phyloP scores from a whole-genome alignment of 441 rosid species.

The Melastoma candidum region DNA sequence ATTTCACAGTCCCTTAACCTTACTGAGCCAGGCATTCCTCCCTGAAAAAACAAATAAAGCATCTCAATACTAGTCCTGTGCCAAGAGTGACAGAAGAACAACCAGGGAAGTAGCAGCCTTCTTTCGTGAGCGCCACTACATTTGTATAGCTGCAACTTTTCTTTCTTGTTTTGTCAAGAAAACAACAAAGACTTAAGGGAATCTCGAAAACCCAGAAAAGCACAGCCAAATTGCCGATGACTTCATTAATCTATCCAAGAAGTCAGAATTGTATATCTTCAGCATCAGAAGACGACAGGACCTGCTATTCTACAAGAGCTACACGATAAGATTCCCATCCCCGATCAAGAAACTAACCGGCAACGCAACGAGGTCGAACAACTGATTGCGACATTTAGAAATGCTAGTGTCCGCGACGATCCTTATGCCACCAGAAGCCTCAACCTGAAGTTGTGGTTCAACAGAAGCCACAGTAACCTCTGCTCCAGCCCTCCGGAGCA shows the following conservation, averaged over 20 bases:
- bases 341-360: conserved; percentile 47
- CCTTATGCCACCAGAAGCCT: conserved; percentile 60
- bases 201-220: too few relatives aligned
- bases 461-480: conserved; percentile 82
- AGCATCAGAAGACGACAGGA: too few relatives aligned
- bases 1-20: conserved; percentile 67
- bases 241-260: too few relatives aligned
- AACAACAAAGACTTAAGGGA: too few relatives aligned
- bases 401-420: conserved; percentile 73
- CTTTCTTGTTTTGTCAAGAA: too few relatives aligned
- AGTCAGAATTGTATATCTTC: too few relatives aligned
- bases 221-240: too few relatives aligned
- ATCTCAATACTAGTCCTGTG: background rate
- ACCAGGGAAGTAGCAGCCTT: too few relatives aligned
- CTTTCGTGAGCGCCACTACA: too few relatives aligned
- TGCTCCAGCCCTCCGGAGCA: conserved; percentile 88
- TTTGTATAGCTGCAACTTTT: too few relatives aligned
- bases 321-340: too few relatives aligned
- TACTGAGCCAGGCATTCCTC: conserved; percentile 98
- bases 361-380: conserved; percentile 79
- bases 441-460: conserved; percentile 73
- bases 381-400: conserved; percentile 44
- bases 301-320: too few relatives aligned
- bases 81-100: background rate
- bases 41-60: conserved; percentile 28